Evolutionary conservation across 1,139 yeast genomes (phyloP).

Genomic region (Scheffersomyces titani): DNA sequence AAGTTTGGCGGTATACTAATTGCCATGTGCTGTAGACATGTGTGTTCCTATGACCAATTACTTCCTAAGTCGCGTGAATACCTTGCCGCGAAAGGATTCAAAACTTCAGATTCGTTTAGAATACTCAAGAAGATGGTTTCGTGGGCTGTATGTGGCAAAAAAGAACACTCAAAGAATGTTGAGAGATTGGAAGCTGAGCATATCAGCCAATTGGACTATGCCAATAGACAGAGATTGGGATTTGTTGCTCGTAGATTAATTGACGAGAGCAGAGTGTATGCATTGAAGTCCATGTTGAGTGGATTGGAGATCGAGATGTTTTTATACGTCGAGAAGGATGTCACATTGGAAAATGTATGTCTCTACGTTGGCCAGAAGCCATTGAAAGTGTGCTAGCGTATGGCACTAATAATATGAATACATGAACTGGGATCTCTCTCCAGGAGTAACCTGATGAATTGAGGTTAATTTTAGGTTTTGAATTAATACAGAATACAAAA

Average conservation of each 20-base stretch:
- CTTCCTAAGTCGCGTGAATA: slow-evolving; percentile 50
- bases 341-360: slow-evolving; percentile 75
- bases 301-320: slow-evolving; percentile 50
- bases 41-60: slow-evolving; percentile 60
- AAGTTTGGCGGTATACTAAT: slow-evolving; percentile 61
- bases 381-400: neutral
- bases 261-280: slow-evolving; percentile 55
- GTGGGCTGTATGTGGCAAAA: slow-evolving; percentile 81
- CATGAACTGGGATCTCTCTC: neutral
- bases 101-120: slow-evolving; percentile 44
- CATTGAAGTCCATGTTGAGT: slow-evolving; percentile 36
- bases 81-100: slow-evolving; percentile 35
- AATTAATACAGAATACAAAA: neutral
- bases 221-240: slow-evolving; percentile 61
- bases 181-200: slow-evolving; percentile 40
- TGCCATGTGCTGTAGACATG: slow-evolving; percentile 95
- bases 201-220: slow-evolving; percentile 23
- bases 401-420: neutral
- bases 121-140: slow-evolving; percentile 67
- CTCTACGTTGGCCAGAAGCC: slow-evolving; percentile 21
- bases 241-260: slow-evolving; percentile 66
- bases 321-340: slow-evolving; percentile 55
- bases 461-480: slow-evolving; percentile 1
- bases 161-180: neutral
- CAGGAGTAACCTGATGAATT: neutral